phyloP scores from a whole-genome alignment of 306 rosid species.

The Corylus avellana region DNA sequence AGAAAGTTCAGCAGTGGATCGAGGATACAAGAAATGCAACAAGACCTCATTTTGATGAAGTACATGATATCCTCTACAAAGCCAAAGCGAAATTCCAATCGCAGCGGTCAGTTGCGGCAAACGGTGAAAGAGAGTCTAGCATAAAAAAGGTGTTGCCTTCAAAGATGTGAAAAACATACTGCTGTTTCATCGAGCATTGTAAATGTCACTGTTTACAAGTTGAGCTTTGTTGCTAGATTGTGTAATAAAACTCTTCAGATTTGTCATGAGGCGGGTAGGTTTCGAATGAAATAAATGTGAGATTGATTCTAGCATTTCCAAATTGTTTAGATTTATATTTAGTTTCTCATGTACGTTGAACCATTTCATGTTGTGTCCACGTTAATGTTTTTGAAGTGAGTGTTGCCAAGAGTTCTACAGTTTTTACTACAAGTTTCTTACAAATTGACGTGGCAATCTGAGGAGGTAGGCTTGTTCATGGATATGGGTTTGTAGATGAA shows the following conservation, averaged over 20 bases:
- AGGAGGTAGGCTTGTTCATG: no score
- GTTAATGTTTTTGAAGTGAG: background rate
- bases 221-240: constrained; percentile 1
- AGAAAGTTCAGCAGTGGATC: constrained; percentile 79
- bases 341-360: background rate
- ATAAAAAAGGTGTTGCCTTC: constrained; percentile 40
- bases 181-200: background rate
- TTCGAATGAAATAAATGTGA: background rate
- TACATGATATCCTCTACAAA: constrained; percentile 53
- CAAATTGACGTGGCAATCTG: no score
- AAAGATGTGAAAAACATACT: constrained; percentile 46
- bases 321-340: background rate
- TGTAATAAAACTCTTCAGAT: background rate
- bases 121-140: constrained; percentile 28
- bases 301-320: background rate
- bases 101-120: constrained; percentile 36
- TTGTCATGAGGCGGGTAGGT: background rate
- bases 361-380: background rate
- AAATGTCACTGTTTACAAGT: background rate
- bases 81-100: constrained; percentile 44
- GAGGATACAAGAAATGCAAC: constrained; percentile 75
- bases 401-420: no score
- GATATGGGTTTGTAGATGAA: no score
- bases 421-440: no score
- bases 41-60: constrained; percentile 80